phyloP scores from a whole-genome alignment of 2,329 filamentous ascomycete species.

The Pseudopithomyces chartarum region DNA sequence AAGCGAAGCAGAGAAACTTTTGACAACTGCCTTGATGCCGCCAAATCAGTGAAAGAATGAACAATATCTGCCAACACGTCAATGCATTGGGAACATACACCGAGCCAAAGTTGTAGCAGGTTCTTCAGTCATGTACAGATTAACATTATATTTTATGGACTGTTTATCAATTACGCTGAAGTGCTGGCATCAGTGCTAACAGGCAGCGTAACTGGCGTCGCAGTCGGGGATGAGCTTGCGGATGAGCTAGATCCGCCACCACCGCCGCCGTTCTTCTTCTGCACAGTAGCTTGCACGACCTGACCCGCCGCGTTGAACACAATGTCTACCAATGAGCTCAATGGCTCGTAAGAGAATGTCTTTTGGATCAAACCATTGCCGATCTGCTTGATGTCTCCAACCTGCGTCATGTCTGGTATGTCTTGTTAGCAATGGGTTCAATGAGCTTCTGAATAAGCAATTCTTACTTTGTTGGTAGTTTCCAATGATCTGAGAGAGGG shows the following conservation, averaged over 20 bases:
- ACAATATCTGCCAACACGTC: not conserved
- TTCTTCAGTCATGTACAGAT: not conserved
- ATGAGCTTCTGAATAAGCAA: not conserved
- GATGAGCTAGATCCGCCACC: conserved; percentile 23
- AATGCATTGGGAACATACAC: not conserved
- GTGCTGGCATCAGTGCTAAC: conserved; percentile 30
- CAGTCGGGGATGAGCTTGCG: conserved; percentile 25
- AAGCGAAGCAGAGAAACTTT: no score
- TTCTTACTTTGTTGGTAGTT: conserved; percentile 52
- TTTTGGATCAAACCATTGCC: conserved; percentile 53
- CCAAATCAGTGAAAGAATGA: no score
- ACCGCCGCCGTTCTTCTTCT: conserved; percentile 33
- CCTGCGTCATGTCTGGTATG: conserved; percentile 61
- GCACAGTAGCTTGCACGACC: conserved; percentile 57
- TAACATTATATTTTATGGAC: conserved; percentile 13
- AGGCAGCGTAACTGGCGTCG: conserved; percentile 38
- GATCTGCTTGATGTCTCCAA: conserved; percentile 43
- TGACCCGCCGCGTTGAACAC: conserved; percentile 61
- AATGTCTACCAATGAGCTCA: conserved; percentile 60
- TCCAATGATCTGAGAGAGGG: conserved; percentile 60
- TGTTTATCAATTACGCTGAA: not conserved
- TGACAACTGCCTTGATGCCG: no score
- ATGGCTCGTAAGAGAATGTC: conserved; percentile 57
- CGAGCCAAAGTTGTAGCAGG: no score
- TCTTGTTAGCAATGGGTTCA: not conserved